These are phyloP conservation scores for Berberis vulgaris DNA, from an alignment of 164 flowering plant genomes.

Conservation along the genomic window DNA sequence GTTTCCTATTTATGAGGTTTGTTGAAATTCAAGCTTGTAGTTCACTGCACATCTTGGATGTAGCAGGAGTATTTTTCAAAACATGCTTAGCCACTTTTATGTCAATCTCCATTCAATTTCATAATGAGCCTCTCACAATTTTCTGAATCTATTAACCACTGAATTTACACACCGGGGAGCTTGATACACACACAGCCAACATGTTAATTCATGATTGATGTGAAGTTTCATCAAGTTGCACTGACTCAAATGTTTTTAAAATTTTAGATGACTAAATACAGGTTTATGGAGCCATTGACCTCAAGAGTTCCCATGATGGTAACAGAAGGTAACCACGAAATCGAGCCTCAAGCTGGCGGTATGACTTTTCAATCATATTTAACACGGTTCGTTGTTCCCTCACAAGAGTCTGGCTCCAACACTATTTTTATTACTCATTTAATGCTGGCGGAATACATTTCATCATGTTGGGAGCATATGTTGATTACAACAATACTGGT, in stretches of 20 bases:
- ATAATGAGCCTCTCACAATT: too few species aligned
- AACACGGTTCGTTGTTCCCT: conserved; percentile 76
- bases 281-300: conserved; percentile 83
- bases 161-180: too few species aligned
- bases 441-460: conserved; percentile 86
- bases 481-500: conserved; percentile 72
- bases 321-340: conserved; percentile 90
- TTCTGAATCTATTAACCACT: too few species aligned
- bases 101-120: too few species aligned
- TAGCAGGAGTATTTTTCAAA: too few species aligned
- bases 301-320: conserved; percentile 92
- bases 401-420: conserved; percentile 60
- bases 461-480: conserved; percentile 86
- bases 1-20: too few species aligned
- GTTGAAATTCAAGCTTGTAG: too few species aligned
- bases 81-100: too few species aligned
- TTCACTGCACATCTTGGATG: too few species aligned
- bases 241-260: background rate
- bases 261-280: conserved; percentile 9
- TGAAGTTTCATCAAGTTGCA: too few species aligned
- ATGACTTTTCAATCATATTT: conserved; percentile 56
- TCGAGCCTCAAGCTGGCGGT: conserved; percentile 74
- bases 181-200: too few species aligned
- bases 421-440: conserved; percentile 77
- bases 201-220: too few species aligned